Evolutionary conservation across 1,139 yeast genomes (phyloP), one percentile per base, ranked within the genome.

Genomic region (Kurtzmaniella quercitrusa): DNA sequence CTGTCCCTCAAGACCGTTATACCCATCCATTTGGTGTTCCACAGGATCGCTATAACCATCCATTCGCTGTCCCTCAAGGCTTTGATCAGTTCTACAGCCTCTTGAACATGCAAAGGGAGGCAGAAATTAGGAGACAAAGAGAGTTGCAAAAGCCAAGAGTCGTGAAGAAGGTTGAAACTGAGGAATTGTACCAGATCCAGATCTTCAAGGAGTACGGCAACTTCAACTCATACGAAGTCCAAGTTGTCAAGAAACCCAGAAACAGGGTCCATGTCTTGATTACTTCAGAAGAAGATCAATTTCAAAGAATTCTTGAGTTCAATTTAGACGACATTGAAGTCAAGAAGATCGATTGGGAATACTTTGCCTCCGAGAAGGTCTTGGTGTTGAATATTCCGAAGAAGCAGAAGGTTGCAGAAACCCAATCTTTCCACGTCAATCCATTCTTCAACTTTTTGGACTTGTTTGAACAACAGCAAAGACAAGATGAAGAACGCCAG

Each of bases 331-430:
- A 64, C 42, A 62, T 71, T 34, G 71, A 68, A 36, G 54, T 68
- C 25, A 44, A 56, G 3, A 54, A 61, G 14, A 68, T 70, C 41
- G 64, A 66, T 52, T 70, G 74, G 70, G 67, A 67, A 50, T 62
- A 63, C 55, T 60, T 55, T 45, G 55, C 55, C 44, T 48, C 57
- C 16, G 61, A 63, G 25, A 68, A 66, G 41, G 61, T 65, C 9
- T 66, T 72, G 56, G 66, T 68, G n/a, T 63, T 72, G 51, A 67
- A 59, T 42, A 62, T 72, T 31, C 76, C 77, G 12, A 72, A 71
- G 57, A 46, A 39, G 47, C 49, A 45, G 14, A 17, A 14, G 3
- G 48, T 46, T 12, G 15, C 34, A 18, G 50, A 24, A 18, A 46
- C 16, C 27, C 50, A 37, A 39, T 44, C 34, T 29, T 51, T 34